Conservation (phyloP, 169 alveolate species). For the Babesia divergens region DNA sequence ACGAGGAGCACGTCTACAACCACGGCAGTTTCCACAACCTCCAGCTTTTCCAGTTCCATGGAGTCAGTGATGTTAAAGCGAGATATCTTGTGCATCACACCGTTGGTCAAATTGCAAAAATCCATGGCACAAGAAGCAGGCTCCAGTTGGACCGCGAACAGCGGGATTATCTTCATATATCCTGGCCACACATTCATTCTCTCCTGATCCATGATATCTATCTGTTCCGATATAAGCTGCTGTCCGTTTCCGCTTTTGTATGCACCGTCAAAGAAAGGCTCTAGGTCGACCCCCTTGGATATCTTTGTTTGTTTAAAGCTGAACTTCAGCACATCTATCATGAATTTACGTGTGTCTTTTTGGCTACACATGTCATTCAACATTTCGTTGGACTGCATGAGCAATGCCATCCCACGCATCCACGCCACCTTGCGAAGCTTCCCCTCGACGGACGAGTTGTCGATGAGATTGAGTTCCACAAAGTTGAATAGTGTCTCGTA, state of each 20-base stretch:
- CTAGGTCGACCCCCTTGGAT: neutral
- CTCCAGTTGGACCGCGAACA: conserved; percentile 13
- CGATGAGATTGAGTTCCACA: conserved; percentile 20
- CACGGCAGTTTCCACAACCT: conserved; percentile 15
- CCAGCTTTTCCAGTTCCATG: conserved; percentile 17
- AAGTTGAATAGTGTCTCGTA: conserved; percentile 5
- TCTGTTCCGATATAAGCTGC: conserved; percentile 36
- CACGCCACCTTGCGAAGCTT: conserved; percentile 2
- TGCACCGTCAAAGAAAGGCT: conserved; percentile 14
- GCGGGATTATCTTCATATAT: neutral
- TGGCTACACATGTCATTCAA: conserved; percentile 15
- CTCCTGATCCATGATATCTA: neutral
- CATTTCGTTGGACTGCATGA: conserved; percentile 40
- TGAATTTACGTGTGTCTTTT: neutral
- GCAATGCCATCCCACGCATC: conserved; percentile 2
- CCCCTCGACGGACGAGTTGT: conserved; percentile 9
- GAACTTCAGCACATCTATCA: conserved; percentile 11
- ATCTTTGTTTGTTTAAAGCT: neutral
- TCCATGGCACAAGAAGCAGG: conserved; percentile 22
- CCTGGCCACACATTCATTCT: neutral
- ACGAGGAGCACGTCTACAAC: conserved; percentile 7
- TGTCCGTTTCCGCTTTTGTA: conserved; percentile 27
- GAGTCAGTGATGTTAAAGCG: conserved; percentile 1
- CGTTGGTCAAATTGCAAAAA: conserved; percentile 18
- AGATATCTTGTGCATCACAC: conserved; percentile 6